Percentiles rank a stretch among this genome's conserved stretches.
These are phyloP conservation scores for Yarrowia bubula DNA, from an alignment of 805 yeast genomes.

Conservation along the genomic window DNA sequence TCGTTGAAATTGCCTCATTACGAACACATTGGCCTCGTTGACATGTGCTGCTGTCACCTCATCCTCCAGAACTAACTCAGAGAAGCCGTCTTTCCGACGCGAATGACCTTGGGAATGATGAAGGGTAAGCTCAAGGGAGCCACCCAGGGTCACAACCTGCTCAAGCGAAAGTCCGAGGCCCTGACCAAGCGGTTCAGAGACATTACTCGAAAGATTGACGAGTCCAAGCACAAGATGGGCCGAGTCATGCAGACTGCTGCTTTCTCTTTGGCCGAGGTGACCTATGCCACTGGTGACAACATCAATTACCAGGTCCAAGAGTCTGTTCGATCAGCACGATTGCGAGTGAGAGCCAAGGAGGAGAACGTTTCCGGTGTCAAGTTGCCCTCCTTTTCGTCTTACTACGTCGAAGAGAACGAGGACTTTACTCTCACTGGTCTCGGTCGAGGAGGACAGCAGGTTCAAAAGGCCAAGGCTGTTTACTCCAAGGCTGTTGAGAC, in stretches of 20 bases:
- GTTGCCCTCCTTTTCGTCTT: slow-evolving; percentile 87
- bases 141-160: slow-evolving; percentile 87
- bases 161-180: slow-evolving; percentile 96
- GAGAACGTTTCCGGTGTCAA: slow-evolving; percentile 96
- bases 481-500: slow-evolving; percentile 97
- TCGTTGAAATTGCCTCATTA: neutral
- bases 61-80: slow-evolving; percentile 46
- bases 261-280: slow-evolving; percentile 93
- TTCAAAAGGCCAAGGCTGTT: slow-evolving; percentile 87
- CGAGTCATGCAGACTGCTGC: slow-evolving; percentile 98
- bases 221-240: slow-evolving; percentile 96
- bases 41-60: too few relatives aligned
- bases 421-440: slow-evolving; percentile 95
- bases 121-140: slow-evolving; percentile 96
- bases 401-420: slow-evolving; percentile 77
- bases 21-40: too few relatives aligned
- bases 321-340: slow-evolving; percentile 81
- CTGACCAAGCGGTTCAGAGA: slow-evolving; percentile 94
- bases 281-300: slow-evolving; percentile 96
- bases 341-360: slow-evolving; percentile 85
- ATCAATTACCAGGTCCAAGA: slow-evolving; percentile 95
- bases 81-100: slow-evolving; percentile 95
- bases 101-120: slow-evolving; percentile 95
- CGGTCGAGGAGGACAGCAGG: slow-evolving; percentile 98
- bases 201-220: slow-evolving; percentile 89